Evolutionary conservation across 441 rosid species (phyloP).

Genomic region (Manihot esculenta): DNA sequence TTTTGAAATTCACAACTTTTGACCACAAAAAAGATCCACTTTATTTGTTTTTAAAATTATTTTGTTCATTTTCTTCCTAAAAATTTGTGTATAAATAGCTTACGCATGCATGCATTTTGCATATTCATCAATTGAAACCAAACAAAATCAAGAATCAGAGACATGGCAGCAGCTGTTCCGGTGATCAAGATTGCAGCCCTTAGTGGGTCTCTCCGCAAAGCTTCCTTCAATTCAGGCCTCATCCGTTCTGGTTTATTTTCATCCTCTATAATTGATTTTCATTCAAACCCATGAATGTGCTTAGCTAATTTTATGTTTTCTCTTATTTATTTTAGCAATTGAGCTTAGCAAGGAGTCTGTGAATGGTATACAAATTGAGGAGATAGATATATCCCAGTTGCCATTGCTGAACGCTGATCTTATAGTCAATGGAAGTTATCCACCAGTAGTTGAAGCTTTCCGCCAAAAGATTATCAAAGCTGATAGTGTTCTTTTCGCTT

Average conservation of each 20-base stretch:
- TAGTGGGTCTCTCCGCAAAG: constrained; percentile 47
- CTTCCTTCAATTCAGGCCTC: constrained; percentile 42
- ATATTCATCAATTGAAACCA: background rate
- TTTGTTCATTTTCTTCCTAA: no score
- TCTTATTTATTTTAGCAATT: constrained; percentile 19
- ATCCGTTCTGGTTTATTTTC: constrained; percentile 34
- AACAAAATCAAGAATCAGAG: background rate
- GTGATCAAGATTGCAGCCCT: constrained; percentile 37
- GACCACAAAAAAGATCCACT: no score
- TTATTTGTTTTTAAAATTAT: no score
- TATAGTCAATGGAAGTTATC: constrained; percentile 38
- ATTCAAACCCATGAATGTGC: no score
- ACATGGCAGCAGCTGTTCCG: constrained; percentile 21
- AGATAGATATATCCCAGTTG: constrained; percentile 34
- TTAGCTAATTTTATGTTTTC: background rate
- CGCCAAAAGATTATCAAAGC: constrained; percentile 36
- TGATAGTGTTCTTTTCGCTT: constrained; percentile 45
- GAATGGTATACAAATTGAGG: constrained; percentile 37
- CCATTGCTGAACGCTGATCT: constrained; percentile 50
- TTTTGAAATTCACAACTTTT: no score
- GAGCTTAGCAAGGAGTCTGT: no score
- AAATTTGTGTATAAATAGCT: background rate
- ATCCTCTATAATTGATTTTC: background rate
- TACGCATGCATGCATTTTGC: background rate
- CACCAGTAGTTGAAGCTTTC: constrained; percentile 40